Percentiles rank a stretch among this genome's conserved stretches.
Conservation (phyloP, 495 filamentous ascomycete species). For the Aspergillus taichungensis region DNA sequence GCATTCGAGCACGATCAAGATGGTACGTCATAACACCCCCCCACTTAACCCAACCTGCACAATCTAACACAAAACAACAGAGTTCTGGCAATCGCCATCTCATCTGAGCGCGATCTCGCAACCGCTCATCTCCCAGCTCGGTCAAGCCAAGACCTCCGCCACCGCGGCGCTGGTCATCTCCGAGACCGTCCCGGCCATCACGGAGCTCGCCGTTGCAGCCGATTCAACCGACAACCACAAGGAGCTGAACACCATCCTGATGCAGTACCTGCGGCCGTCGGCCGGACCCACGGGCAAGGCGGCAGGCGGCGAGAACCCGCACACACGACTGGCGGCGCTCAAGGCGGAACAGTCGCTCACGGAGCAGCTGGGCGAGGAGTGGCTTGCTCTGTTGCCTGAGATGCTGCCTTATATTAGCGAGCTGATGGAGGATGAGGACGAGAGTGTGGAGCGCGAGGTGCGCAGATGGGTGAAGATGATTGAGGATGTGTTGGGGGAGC, state of each 20-base stretch:
- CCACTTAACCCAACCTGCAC: not conserved
- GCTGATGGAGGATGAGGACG: constrained; percentile 91
- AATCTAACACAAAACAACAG: constrained; percentile 17
- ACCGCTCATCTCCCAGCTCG: constrained; percentile 60
- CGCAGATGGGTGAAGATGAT: constrained; percentile 79
- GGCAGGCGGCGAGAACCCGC: constrained; percentile 34
- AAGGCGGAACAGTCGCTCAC: constrained; percentile 71
- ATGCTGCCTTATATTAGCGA: constrained; percentile 93
- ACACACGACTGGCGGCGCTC: constrained; percentile 63
- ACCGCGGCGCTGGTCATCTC: constrained; percentile 33
- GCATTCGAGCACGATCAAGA: constrained; percentile 77
- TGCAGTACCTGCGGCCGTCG: constrained; percentile 68
- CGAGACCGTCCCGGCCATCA: constrained; percentile 49
- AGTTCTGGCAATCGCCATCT: constrained; percentile 85
- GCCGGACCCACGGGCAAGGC: constrained; percentile 49
- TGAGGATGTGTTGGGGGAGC: constrained; percentile 79
- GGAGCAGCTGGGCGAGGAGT: constrained; percentile 75
- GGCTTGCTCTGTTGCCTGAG: constrained; percentile 81
- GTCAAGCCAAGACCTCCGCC: constrained; percentile 38
- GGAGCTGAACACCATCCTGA: constrained; percentile 64
- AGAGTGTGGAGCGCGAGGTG: constrained; percentile 80
- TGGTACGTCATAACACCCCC: constrained; percentile 25
- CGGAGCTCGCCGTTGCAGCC: constrained; percentile 66
- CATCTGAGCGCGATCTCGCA: constrained; percentile 66
- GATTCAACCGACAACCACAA: constrained; percentile 84